phyloP scores from a whole-genome alignment of 768 basidiomycete genomes.

The Leccinum disarticulatum region DNA sequence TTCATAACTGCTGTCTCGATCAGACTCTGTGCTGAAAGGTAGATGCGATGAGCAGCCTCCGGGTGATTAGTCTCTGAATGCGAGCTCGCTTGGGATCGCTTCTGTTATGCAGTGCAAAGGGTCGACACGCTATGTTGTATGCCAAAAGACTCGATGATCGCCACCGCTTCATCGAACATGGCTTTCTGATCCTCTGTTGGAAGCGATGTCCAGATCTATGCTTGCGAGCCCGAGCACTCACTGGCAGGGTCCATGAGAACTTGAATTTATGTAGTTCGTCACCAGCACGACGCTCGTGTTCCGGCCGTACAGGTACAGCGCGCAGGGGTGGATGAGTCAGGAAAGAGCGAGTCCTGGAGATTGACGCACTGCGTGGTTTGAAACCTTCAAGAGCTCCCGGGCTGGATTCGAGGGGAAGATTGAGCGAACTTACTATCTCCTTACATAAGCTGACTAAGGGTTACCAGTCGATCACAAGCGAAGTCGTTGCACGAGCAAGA shows the following conservation, averaged over 20 bases:
- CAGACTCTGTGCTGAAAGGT: too few species aligned
- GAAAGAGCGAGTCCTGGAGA: constrained; percentile 47
- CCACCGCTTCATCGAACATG: constrained; percentile 67
- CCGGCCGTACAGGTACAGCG: constrained; percentile 70
- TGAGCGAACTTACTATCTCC: too few species aligned
- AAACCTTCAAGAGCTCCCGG: constrained; percentile 39
- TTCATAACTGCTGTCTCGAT: too few species aligned
- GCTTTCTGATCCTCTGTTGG: constrained; percentile 59
- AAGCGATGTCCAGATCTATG: constrained; percentile 46
- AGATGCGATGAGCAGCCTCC: too few species aligned
- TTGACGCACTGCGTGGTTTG: neutral
- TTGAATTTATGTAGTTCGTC: constrained; percentile 9
- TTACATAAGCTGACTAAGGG: neutral
- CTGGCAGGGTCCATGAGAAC: neutral
- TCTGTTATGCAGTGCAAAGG: neutral
- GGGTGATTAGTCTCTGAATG: too few species aligned
- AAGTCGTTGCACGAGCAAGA: constrained; percentile 7
- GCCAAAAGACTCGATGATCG: constrained; percentile 50
- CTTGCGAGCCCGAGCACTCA: constrained; percentile 48
- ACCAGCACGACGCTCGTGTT: constrained; percentile 64
- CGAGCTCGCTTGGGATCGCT: too few species aligned
- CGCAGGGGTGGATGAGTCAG: constrained; percentile 32
- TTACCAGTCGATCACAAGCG: neutral
- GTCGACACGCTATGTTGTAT: neutral
- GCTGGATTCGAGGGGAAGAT: constrained; percentile 29